Evolutionary conservation across 306 rosid genomes (phyloP), one percentile per base, ranked within the genome.

Genomic region (Vigna trinervia): DNA sequence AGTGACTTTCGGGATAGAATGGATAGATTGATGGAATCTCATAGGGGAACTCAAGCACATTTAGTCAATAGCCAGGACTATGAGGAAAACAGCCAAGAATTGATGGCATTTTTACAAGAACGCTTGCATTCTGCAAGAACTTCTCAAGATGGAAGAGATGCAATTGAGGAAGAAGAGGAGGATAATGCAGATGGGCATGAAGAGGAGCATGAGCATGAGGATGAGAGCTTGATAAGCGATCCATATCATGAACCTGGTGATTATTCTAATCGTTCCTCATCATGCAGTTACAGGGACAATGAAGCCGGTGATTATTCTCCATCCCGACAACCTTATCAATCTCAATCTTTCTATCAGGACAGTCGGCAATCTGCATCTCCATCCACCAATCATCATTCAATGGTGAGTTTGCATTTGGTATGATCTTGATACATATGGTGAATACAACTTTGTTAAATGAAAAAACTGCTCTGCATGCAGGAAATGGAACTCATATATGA

Each of bases 251-350:
- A 86, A 84, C 84, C 65, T 32, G 70, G 82, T 53, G 85, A 81
- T 54, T 81, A 83, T 79, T 81, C 83, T 68, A 86, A 86, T 76
- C 88, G 61, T 45, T 82, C 91, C 67, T 73, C 86, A 80, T 39
- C 96, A 12, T 95, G 98, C 98, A 92, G 90, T 71, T 91, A 74
- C 17, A 89, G 78, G 76, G 96, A 88, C 80, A 87, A 86, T 62
- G 97, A 95, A 73, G 53, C 78, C 10, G 83, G 86, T 46, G 92
- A 92, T 38, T 90, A 90, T 64, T 85, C 83, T 46, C 30, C 77
- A 73, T 80, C 96, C 34, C 78, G 93, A 36, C 88, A 74, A 53
- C 80, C 82, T 74, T 82, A 78, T 80, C 86, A 68, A 8, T 82
- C 87, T 62, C 88, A 34, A 53, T 43, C 87, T 63, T 75, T 41